Conservation (phyloP, 768 basidiomycete genomes). For the Boletus tomentosulus region DNA sequence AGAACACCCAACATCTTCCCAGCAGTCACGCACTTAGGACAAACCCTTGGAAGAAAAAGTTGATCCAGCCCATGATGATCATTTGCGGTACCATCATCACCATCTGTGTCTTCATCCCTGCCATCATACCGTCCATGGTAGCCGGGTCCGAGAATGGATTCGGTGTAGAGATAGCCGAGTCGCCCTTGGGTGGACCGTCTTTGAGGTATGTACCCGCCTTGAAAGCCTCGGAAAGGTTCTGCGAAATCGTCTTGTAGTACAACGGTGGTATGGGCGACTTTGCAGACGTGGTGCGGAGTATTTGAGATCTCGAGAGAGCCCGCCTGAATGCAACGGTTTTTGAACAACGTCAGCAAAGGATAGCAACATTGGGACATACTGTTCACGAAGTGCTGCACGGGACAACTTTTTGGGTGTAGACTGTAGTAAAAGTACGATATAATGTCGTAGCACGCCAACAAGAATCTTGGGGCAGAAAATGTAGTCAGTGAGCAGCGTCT, state of each 20-base stretch:
- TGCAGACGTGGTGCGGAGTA: slow-evolving; percentile 76
- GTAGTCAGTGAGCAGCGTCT: background rate
- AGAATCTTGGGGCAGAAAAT: slow-evolving; percentile 56
- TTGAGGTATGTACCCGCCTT: slow-evolving; percentile 80
- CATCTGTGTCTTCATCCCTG: slow-evolving; percentile 98
- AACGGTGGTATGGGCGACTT: slow-evolving; percentile 75
- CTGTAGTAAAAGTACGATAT: slow-evolving; percentile 83
- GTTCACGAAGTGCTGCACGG: slow-evolving; percentile 81
- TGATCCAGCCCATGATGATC: slow-evolving; percentile 99
- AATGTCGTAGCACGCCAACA: slow-evolving; percentile 89
- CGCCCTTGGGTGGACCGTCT: slow-evolving; percentile 68
- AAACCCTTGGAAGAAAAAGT: slow-evolving; percentile 99
- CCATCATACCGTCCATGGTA: slow-evolving; percentile 98
- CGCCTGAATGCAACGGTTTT: slow-evolving; percentile 42
- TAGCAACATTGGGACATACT: slow-evolving; percentile 52
- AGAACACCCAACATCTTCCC: background rate
- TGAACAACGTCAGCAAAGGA: background rate
- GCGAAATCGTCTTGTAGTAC: slow-evolving; percentile 73
- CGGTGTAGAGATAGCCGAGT: slow-evolving; percentile 53
- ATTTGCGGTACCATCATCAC: slow-evolving; percentile 99
- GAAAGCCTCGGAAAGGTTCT: slow-evolving; percentile 68
- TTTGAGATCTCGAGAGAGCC: slow-evolving; percentile 75
- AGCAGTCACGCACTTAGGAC: slow-evolving; percentile 75
- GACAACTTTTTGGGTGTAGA: slow-evolving; percentile 78
- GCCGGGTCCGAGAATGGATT: slow-evolving; percentile 88